A percentile compares a stretch with the other conserved stretches of the same genome.
Conservation (phyloP, 768 basidiomycete species). For the Strobilomyces confusus region DNA sequence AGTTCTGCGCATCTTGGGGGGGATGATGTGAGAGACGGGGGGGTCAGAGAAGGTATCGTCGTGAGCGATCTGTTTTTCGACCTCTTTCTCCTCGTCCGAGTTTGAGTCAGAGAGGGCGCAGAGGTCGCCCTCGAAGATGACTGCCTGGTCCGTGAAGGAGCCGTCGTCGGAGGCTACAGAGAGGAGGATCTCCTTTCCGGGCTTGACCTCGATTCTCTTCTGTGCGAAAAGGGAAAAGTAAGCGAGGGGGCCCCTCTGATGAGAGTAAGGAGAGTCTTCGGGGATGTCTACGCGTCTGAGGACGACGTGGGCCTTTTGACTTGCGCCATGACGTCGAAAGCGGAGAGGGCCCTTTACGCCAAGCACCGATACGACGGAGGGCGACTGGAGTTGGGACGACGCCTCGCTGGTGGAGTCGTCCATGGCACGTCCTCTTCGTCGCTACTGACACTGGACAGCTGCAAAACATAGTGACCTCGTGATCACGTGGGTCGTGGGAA, state of each 20-base stretch:
- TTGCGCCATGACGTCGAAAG: conserved; percentile 61
- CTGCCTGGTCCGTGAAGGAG: conserved; percentile 50
- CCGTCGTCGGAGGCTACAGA: conserved; percentile 52
- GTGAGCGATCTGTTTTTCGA: conserved; percentile 36
- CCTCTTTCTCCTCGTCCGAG: conserved; percentile 39
- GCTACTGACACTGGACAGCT: conserved; percentile 7
- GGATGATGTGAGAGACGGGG: conserved; percentile 39
- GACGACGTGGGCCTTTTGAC: conserved; percentile 65
- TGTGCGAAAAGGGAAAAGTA: conserved; percentile 64
- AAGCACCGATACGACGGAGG: conserved; percentile 50
- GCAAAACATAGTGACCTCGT: not conserved
- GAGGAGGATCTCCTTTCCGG: conserved; percentile 67
- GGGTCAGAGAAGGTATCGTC: conserved; percentile 38
- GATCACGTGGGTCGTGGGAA: conserved; percentile 26
- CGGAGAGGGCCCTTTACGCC: conserved; percentile 61
- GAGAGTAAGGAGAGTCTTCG: conserved; percentile 43
- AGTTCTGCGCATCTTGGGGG: conserved; percentile 62
- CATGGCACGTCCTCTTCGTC: conserved; percentile 22
- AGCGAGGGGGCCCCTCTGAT: conserved; percentile 36
- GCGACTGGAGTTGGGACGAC: conserved; percentile 24
- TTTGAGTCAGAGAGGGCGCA: conserved; percentile 24
- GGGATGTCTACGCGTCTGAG: conserved; percentile 55
- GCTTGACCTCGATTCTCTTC: conserved; percentile 66
- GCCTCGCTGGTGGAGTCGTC: conserved; percentile 39
- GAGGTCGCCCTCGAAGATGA: conserved; percentile 56